phyloP scores from a whole-genome alignment of 1,284 basidiomycete species.

The Melampsora americana region DNA sequence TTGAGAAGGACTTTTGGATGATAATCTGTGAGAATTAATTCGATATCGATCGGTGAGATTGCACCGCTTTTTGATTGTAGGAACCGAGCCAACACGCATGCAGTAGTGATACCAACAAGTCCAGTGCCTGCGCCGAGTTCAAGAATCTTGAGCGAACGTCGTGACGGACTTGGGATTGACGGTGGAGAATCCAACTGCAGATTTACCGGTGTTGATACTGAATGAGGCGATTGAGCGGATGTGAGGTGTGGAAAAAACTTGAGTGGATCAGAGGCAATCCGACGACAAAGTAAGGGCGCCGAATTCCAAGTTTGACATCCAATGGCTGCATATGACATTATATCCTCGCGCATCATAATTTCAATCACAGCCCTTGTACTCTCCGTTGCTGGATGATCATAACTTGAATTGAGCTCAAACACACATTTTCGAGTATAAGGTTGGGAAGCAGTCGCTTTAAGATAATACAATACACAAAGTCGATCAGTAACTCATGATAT shows the following conservation, averaged over 20 bases:
- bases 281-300: constrained; percentile 16
- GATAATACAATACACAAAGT: neutral
- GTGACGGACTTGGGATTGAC: neutral
- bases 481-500: neutral
- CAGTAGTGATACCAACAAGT: constrained; percentile 22
- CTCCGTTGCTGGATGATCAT: neutral
- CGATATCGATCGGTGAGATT: constrained; percentile 12
- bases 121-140: constrained; percentile 30
- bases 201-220: no score
- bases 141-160: constrained; percentile 16
- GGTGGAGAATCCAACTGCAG: neutral
- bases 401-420: neutral
- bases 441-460: neutral
- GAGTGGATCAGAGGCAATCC: constrained; percentile 2
- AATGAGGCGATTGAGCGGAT: neutral
- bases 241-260: constrained; percentile 14
- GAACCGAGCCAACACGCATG: constrained; percentile 9
- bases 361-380: neutral
- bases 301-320: constrained; percentile 31
- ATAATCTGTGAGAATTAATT: constrained; percentile 31
- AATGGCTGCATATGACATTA: constrained; percentile 18
- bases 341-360: constrained; percentile 18
- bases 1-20: constrained; percentile 29
- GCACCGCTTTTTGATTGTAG: neutral
- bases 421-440: constrained; percentile 1